Base-by-base conservation (phyloP, 352 stramenopile species). In the Phytopythium vexans region DNA sequence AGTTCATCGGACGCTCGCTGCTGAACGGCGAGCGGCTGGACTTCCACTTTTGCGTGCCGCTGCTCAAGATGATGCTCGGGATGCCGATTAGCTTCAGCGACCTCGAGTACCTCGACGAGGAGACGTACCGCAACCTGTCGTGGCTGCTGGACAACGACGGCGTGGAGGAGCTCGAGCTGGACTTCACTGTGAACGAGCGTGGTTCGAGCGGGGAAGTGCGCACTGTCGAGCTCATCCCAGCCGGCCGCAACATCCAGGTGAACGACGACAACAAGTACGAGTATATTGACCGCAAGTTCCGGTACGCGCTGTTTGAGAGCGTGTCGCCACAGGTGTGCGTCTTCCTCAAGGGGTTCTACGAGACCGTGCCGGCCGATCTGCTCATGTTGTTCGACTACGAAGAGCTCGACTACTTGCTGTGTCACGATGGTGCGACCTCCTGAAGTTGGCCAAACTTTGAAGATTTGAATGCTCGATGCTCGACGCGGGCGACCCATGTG, bases 31-130 rank as follows among this genome's bases (percentile, higher is more conserved):
- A 98, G 49, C 68, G 98, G 9, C 88, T 99, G 0, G 71, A 83
- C 45, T 96, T 96, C 43, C 96, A 99, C 63, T 85, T 99, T 58
- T 90, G 94, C 6, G 63, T 89, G 7, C 92, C 97, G 15, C 63
- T 99, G 56, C 97, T 99, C 64, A 99, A 99, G 70, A 91, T 99
- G 64, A 89, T 99, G 31, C 66, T 99, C 15, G 96, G 92, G 7
- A 97, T 86, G 58, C 97, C 97, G 2, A 81, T 99, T 37, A 88
- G 75, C 14, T 92, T 99, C 12, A 75, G 77, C 14, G 97, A 99
- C 66, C 68, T 99, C 6, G 89, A 97, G 70, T 73, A 83, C 48
- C 54, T 86, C 11, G 83, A 92, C 47, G 62, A 72, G 0, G 78
- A 87, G 14, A 70, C 66, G 48, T 90, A 74, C 53, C 59, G 58